Percentiles rank a stretch among this genome's conserved stretches.
phyloP scores from a whole-genome alignment of 2,329 filamentous ascomycete genomes.

The Ophiostoma montium region DNA sequence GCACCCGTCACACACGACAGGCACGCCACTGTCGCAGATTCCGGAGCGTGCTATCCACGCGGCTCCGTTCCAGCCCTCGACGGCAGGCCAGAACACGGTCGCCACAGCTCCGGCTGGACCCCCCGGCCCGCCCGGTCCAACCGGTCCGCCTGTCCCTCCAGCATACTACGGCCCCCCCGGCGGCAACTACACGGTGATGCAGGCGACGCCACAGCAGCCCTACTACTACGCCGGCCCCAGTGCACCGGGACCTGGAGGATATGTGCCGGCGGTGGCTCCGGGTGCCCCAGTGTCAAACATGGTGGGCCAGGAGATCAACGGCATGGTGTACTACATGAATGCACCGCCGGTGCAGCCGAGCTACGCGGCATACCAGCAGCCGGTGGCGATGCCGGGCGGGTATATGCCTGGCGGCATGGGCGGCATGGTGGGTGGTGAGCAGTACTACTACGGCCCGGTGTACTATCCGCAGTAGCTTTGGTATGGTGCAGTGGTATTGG shows the following conservation, averaged over 20 bases:
- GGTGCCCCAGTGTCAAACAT: conserved; percentile 32
- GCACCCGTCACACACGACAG: conserved; percentile 52
- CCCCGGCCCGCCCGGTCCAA: conserved; percentile 31
- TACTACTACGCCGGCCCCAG: conserved; percentile 20
- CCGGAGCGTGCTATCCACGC: conserved; percentile 87
- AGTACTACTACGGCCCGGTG: conserved; percentile 49
- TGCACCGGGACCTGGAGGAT: conserved; percentile 35
- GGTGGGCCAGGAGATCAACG: conserved; percentile 78
- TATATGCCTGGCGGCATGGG: conserved; percentile 36
- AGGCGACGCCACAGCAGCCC: conserved; percentile 31
- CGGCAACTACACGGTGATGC: conserved; percentile 37
- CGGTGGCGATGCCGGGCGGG: conserved; percentile 23
- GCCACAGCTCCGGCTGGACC: background rate
- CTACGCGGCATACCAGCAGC: conserved; percentile 31
- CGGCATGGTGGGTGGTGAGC: conserved; percentile 23
- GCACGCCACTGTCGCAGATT: conserved; percentile 79
- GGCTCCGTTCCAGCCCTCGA: conserved; percentile 70
- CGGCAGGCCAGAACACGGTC: conserved; percentile 26
- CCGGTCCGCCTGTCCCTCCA: conserved; percentile 30
- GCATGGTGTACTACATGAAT: conserved; percentile 93
- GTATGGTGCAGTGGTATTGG: background rate
- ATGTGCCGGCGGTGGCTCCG: conserved; percentile 34
- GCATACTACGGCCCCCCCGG: conserved; percentile 11
- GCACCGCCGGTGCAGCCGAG: conserved; percentile 50
- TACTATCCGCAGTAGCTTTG: background rate